Conservation (phyloP, 345 rosid genomes). For the Rhizophora apiculata region DNA sequence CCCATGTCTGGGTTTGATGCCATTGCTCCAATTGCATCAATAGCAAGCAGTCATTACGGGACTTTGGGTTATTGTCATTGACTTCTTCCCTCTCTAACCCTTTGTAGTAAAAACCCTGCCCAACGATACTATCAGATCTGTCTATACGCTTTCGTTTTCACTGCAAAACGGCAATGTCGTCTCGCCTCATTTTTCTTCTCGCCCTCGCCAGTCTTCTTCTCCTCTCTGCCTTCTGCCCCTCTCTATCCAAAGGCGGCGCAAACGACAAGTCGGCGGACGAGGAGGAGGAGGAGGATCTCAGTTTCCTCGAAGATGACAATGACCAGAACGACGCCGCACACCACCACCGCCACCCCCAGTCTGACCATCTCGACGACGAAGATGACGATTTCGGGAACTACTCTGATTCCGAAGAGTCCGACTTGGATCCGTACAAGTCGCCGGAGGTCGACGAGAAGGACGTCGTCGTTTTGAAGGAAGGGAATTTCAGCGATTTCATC, state of each 20-base stretch:
- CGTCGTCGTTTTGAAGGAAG: conserved; percentile 38
- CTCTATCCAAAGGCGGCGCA: conserved; percentile 29
- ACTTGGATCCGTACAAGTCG: conserved; percentile 46
- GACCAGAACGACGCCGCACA: conserved; percentile 21
- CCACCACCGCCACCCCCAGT: conserved; percentile 18
- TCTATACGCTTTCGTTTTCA: neutral
- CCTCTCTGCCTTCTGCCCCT: conserved; percentile 41
- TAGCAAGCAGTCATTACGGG: no score
- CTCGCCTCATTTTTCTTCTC: conserved; percentile 20
- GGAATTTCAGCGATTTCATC: conserved; percentile 42
- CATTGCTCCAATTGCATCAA: no score
- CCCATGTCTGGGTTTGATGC: no score
- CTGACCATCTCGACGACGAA: conserved; percentile 28
- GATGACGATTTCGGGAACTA: conserved; percentile 47
- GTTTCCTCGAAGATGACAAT: conserved; percentile 68
- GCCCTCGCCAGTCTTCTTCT: conserved; percentile 49
- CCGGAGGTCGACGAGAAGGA: conserved; percentile 49
- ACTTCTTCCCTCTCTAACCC: no score
- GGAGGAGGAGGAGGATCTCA: conserved; percentile 66
- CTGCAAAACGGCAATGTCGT: conserved; percentile 18
- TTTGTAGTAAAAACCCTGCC: no score
- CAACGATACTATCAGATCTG: conserved; percentile 9
- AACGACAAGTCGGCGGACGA: conserved; percentile 8
- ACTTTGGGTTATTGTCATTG: no score
- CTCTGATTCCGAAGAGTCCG: conserved; percentile 59